Evolutionary conservation across 345 rosid genomes (phyloP), one percentile per base, ranked within the genome.

Genomic region (Cardamine resedifolia): DNA sequence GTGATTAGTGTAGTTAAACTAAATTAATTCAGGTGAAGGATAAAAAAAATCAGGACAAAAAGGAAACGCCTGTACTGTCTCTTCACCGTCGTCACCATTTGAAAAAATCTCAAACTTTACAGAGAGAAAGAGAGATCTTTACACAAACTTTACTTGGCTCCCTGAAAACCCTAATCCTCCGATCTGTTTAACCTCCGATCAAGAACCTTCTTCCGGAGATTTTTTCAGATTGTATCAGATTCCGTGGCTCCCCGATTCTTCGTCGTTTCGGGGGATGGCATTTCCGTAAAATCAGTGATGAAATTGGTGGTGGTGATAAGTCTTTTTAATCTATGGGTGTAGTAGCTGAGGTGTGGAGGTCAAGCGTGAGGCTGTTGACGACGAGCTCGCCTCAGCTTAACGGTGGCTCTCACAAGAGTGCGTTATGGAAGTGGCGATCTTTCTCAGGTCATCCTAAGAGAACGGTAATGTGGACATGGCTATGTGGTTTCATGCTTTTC

Each of bases 401-500:
- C 73, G 83, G 83, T 59, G 76, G 47, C 63, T 63, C 57, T 65
- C 59, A 56, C 73, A 80, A 81, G 61, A 53, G 59, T 28, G 78
- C 71, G 61, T 70, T 74, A 58, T 75, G 81, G 85, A 74, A 83
- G 73, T 83, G 83, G 85, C 64, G 87, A 71, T 84, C 87, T 55
- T 74, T 76, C 53, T 79, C 71, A 27, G 36, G 38, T 55, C 86
- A 80, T 47, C 85, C 78, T 20, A 77, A 82, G 58, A 78, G 77
- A 74, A 80, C 67, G 50, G 82, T 84, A 70, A 78, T 86, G 66
- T 79, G 91, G 90, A 73, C 97, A 71, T 69, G 90, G 45, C 78
- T 88, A 3, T 96, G 96, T 68, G 98, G 99, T 30, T 49, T 85
- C 75, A 83, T 96, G 96, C 90, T 96, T 47, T 96, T 96, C 72